Base-by-base conservation (phyloP, 2,329 filamentous ascomycete genomes). In the Penicillium janthinellum region DNA sequence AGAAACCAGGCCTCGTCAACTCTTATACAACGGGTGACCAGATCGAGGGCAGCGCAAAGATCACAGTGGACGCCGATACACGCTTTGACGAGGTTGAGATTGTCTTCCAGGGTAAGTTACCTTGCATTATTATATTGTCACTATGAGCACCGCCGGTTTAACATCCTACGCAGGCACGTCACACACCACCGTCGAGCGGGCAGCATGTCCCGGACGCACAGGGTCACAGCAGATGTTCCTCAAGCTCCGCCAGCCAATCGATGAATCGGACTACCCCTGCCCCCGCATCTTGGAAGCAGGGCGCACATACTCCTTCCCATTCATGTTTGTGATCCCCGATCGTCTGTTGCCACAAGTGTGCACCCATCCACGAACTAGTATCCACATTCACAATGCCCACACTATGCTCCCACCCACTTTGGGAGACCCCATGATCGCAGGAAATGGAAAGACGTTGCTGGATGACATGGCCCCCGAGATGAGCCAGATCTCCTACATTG, bases 391-490 rank as follows among this genome's bases (percentile, higher is more conserved):
- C 56, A 77, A 82, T 22, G 81, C 80, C 0, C 87, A 90, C 70
- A 76, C 85, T 1, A 76, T 82, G 65, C 78, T 88, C 0, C 87
- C 87, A 1, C 87, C 87, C 3, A 86, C 82, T 28, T 75, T 89
- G 20, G 87, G 87, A 12, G 86, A 88, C 58, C 76, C 81, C 8
- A 81, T 82, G 67, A 71, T 83, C n/a, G 77, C 80, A 48, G 79
- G 79, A 25, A 78, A 81, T 61, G 82, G 82, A 10, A 78, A 77
- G 38, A 74, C 74, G 2, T 70, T 84, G 17, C 76, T 85, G 42
- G 86, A 89, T 67, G 87, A 89, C 65, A 77, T 88, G 69, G 78
- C 84, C 2, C 87, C 87, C 0, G 81, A 86, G 8, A 88, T 89
- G 86, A 78, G 81, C 37, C 84, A 81, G 68, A 83, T 89, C 48